phyloP scores from a whole-genome alignment of 495 filamentous ascomycete species.

The Neurospora sp. region DNA sequence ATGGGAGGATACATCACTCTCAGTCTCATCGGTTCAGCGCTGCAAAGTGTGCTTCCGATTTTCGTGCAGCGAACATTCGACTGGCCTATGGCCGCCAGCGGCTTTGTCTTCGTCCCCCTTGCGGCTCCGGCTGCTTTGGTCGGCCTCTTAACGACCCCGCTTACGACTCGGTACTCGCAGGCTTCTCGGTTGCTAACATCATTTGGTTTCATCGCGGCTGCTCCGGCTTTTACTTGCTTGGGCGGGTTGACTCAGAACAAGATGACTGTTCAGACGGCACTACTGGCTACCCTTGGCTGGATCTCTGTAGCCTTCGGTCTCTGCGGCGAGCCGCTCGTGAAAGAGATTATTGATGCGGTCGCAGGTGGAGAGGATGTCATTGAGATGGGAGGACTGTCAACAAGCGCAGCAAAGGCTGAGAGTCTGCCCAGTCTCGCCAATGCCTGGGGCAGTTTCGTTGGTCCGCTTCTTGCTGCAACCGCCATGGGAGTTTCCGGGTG shows the following conservation, averaged over 20 bases:
- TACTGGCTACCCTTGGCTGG: conserved; percentile 9
- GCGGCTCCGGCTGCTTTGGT: conserved; percentile 15
- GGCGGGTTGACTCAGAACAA: conserved; percentile 1
- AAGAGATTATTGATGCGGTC: conserved; percentile 7
- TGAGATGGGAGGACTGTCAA: background rate
- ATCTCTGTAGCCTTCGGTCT: conserved; percentile 18
- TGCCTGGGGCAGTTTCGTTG: conserved; percentile 20
- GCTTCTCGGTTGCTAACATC: conserved; percentile 11
- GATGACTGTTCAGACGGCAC: background rate
- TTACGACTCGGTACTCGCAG: conserved; percentile 8
- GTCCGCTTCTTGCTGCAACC: conserved; percentile 15
- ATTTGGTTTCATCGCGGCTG: conserved; percentile 13
- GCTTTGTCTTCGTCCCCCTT: conserved; percentile 14
- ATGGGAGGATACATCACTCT: conserved; percentile 17
- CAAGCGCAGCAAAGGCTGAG: conserved; percentile 6
- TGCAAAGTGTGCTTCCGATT: conserved; percentile 17
- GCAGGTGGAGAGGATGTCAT: background rate
- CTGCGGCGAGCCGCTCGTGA: conserved; percentile 14
- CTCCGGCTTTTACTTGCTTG: conserved; percentile 12
- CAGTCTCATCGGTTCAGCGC: conserved; percentile 12
- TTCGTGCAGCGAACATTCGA: conserved; percentile 10
- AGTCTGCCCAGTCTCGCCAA: conserved; percentile 12
- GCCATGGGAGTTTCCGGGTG: conserved; percentile 14
- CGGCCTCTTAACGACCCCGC: conserved; percentile 8
- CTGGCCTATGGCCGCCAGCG: conserved; percentile 11